Conservation (phyloP, 768 basidiomycete genomes). For the Suillus bovinus region DNA sequence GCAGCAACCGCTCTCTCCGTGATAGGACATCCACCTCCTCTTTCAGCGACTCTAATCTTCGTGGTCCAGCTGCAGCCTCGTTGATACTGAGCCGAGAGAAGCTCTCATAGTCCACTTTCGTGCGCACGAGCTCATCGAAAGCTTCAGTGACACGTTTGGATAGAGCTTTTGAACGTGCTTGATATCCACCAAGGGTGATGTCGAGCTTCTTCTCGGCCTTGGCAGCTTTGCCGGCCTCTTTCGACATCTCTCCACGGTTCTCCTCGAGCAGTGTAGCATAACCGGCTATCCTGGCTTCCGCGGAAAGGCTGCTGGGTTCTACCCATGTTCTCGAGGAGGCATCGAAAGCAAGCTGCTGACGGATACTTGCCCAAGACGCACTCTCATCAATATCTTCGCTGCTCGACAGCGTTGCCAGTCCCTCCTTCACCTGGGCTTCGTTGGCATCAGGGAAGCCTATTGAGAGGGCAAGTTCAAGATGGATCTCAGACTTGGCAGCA, state of each 20-base stretch:
- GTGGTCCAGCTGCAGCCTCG: conserved; percentile 77
- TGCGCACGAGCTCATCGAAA: conserved; percentile 69
- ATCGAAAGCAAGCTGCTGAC: conserved; percentile 66
- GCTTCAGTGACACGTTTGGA: conserved; percentile 61
- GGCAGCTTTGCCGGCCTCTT: conserved; percentile 75
- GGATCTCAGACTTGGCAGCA: conserved; percentile 68
- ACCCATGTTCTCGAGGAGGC: conserved; percentile 61
- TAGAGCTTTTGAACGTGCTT: conserved; percentile 68
- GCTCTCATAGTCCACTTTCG: conserved; percentile 73
- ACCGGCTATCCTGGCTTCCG: conserved; percentile 62
- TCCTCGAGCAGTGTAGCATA: conserved; percentile 61
- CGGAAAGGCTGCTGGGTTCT: conserved; percentile 56
- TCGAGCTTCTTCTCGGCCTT: conserved; percentile 92
- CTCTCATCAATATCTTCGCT: conserved; percentile 61
- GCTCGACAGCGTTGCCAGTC: conserved; percentile 62
- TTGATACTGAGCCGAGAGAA: conserved; percentile 71
- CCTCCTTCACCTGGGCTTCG: conserved; percentile 76
- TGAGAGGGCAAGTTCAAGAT: conserved; percentile 74
- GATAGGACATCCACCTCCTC: conserved; percentile 87
- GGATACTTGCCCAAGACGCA: conserved; percentile 71
- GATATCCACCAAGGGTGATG: conserved; percentile 89
- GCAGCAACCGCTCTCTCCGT: conserved; percentile 72
- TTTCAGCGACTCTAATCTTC: conserved; percentile 72
- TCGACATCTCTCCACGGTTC: conserved; percentile 69
- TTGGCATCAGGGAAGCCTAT: conserved; percentile 87